Percentiles rank a stretch among this genome's conserved stretches.
phyloP scores from a whole-genome alignment of 2,329 filamentous ascomycete genomes.

The Alternaria gansuensis region DNA sequence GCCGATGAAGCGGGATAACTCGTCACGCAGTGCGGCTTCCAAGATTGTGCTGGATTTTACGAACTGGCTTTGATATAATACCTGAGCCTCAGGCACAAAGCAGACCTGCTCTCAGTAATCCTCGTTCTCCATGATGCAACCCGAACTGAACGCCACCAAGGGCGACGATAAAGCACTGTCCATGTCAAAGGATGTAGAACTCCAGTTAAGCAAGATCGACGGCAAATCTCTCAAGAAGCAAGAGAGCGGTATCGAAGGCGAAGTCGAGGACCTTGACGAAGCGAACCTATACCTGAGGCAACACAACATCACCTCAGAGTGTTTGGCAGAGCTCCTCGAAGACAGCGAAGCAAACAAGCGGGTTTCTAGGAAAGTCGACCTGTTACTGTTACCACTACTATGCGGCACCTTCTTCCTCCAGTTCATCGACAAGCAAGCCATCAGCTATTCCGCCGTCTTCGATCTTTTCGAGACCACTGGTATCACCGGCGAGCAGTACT shows the following conservation, averaged over 20 bases:
- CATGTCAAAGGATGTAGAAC: constrained; percentile 7
- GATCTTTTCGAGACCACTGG: constrained; percentile 62
- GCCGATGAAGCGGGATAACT: not conserved
- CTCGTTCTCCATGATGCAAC: not conserved
- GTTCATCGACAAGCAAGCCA: constrained; percentile 65
- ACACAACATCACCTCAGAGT: constrained; percentile 56
- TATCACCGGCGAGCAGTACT: constrained; percentile 60
- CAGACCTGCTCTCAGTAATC: not conserved
- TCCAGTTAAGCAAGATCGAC: not conserved
- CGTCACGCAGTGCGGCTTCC: not conserved
- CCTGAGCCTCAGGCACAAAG: not conserved
- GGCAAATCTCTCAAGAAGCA: constrained; percentile 9
- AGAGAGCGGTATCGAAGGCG: constrained; percentile 24
- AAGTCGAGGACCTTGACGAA: constrained; percentile 57
- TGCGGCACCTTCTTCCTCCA: constrained; percentile 62
- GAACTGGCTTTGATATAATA: not conserved
- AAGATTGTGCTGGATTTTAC: not conserved
- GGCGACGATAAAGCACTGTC: not conserved
- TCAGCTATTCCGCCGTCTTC: constrained; percentile 65
- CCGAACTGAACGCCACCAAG: not conserved
- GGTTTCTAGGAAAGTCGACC: constrained; percentile 60
- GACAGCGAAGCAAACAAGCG: constrained; percentile 52
- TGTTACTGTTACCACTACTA: constrained; percentile 62
- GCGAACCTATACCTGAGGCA: constrained; percentile 61
- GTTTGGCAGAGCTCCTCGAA: constrained; percentile 57